Base-by-base conservation (phyloP, 202 grass and related monocot species). In the Setaria italica region DNA sequence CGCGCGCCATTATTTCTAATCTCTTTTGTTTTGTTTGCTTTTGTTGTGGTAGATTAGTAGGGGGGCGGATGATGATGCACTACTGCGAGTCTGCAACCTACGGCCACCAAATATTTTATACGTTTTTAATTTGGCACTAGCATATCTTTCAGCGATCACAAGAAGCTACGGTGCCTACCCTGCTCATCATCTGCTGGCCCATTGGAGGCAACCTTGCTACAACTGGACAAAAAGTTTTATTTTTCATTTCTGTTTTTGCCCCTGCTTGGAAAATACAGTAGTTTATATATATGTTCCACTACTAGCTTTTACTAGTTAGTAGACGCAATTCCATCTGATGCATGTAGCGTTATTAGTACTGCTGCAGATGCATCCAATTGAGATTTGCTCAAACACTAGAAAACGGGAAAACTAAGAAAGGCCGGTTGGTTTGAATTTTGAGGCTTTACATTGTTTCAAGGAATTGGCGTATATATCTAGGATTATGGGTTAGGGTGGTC, bases 191-290 rank as follows among this genome's bases (percentile, higher is more conserved):
- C 37, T 95, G 93, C 85, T 90, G 88, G 88, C 64, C 88, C 82
- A 86, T 50, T 82, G 90, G 93, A 89, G 88, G 93, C 90, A 90
- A 74, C 72, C 74, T 83, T 90, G 80, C 83, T 90, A 90, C 93
- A 84, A 63, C 33, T 87, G 68, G 59, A 77, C 77, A 88, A 78
- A 64, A 79, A 47, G 62, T 34, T 78, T 77, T 67, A 59, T 9
- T 80, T 30, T 49, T 42, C 4, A 7, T 53, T 54, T 81, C 47
- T 76, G 76, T 62, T 75, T 60, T 80, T 16, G n/a, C 60, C 46
- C 20, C 19, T 30, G 20, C 20, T 56, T 70, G 64, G 34, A 70
- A 68, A 66, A 60, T 60, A 21, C 6, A n/a, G 25, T 11, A 12
- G 11, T 15, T 14, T 16, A 53, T 53, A 20, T 21, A 7, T 74